phyloP scores from a whole-genome alignment of 441 rosid species.

The Francoa sonchifolia region DNA sequence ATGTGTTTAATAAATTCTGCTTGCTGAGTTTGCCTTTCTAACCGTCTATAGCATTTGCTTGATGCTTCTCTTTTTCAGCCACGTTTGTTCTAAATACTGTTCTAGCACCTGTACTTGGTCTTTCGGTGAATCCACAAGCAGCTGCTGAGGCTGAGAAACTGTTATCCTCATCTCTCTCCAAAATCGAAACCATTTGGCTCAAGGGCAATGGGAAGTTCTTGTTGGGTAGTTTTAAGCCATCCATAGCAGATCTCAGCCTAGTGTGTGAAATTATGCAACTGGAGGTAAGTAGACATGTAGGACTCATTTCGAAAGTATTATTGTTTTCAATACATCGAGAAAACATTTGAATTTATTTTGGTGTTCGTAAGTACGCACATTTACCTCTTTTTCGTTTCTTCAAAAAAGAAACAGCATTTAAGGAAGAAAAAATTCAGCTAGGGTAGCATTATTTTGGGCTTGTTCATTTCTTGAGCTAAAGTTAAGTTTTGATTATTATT shows the following conservation, averaged over 20 bases:
- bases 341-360: too few relatives aligned
- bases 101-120: conserved; percentile 51
- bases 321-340: too few relatives aligned
- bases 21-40: background rate
- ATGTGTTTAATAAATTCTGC: background rate
- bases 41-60: conserved; percentile 9
- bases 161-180: conserved; percentile 37
- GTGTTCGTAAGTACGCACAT: too few relatives aligned
- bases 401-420: too few relatives aligned
- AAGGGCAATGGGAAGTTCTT: conserved; percentile 55
- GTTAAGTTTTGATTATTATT: too few relatives aligned
- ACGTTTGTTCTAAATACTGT: conserved; percentile 26
- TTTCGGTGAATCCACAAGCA: conserved; percentile 35
- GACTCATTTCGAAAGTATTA: too few relatives aligned
- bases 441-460: too few relatives aligned
- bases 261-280: conserved; percentile 83
- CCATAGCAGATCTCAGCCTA: conserved; percentile 83
- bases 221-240: conserved; percentile 63
- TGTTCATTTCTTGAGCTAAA: too few relatives aligned
- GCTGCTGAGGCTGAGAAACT: conserved; percentile 60
- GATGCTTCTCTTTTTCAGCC: conserved; percentile 26
- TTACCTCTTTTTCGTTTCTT: too few relatives aligned
- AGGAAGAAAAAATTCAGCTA: too few relatives aligned
- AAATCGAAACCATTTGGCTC: conserved; percentile 71
- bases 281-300: conserved; percentile 38